Evolutionary conservation across 2,329 filamentous ascomycete genomes (phyloP).

Genomic region (Aureobasidium leucospermi): DNA sequence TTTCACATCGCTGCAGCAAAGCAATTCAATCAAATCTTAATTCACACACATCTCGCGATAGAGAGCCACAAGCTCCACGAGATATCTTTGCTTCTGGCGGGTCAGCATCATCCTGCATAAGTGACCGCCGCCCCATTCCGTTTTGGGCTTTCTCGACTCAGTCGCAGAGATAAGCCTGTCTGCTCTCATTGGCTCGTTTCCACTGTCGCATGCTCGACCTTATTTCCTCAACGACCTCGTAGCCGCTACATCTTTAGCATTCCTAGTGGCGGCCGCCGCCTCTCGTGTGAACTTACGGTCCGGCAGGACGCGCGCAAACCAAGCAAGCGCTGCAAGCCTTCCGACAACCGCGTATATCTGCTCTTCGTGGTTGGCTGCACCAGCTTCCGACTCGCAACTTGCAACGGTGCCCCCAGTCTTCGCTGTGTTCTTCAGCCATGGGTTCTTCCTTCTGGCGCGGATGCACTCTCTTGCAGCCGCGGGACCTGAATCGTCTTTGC

Average conservation of each 20-base stretch:
- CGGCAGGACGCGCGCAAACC: neutral
- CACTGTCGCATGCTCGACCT: slow-evolving; percentile 5
- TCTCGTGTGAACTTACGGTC: slow-evolving; percentile 9
- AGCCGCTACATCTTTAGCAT: slow-evolving; percentile 1
- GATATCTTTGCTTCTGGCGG: slow-evolving; percentile 5
- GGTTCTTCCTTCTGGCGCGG: slow-evolving; percentile 1
- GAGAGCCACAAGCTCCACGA: neutral
- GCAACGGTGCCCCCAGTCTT: slow-evolving; percentile 11
- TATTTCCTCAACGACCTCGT: neutral
- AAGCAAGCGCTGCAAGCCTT: slow-evolving; percentile 7
- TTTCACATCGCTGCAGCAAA: neutral
- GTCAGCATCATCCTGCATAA: slow-evolving; percentile 14
- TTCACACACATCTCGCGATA: neutral
- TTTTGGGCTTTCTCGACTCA: slow-evolving; percentile 9
- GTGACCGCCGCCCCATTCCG: neutral
- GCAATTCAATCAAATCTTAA: slow-evolving; percentile 12
- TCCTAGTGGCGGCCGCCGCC: slow-evolving; percentile 8
- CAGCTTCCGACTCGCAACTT: slow-evolving; percentile 6
- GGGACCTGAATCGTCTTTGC: neutral
- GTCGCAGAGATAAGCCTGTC: slow-evolving; percentile 14
- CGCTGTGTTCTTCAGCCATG: neutral
- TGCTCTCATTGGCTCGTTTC: slow-evolving; percentile 12
- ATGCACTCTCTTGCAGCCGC: slow-evolving; percentile 9
- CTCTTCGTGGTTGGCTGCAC: slow-evolving; percentile 4
- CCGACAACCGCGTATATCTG: slow-evolving; percentile 9